Conservation (phyloP, 352 stramenopile genomes). For the Phytopythium montanum region DNA sequence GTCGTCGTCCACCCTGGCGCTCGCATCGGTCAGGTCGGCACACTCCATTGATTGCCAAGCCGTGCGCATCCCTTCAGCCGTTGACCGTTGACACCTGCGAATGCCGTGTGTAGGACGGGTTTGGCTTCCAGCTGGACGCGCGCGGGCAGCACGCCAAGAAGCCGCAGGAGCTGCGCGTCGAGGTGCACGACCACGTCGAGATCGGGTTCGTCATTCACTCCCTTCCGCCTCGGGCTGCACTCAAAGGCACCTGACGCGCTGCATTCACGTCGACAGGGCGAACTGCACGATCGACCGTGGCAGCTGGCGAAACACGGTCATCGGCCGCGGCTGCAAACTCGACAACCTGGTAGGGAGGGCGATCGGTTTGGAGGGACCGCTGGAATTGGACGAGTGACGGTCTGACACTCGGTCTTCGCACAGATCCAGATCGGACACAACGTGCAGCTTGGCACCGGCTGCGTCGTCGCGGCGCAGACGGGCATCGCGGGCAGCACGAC, state of each 20-base stretch:
- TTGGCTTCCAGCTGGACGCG: constrained; percentile 69
- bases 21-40: constrained; percentile 53
- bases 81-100: neutral
- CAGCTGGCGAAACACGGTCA: constrained; percentile 80
- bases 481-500: constrained; percentile 83
- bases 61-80: too few relatives aligned
- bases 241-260: neutral
- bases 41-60: neutral
- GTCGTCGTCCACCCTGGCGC: constrained; percentile 74
- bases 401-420: neutral
- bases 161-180: constrained; percentile 68
- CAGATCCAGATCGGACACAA: constrained; percentile 89
- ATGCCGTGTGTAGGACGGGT: constrained; percentile 46
- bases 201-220: constrained; percentile 42
- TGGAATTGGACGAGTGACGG: neutral
- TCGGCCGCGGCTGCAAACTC: constrained; percentile 72
- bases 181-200: constrained; percentile 80
- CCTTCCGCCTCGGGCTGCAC: neutral
- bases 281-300: constrained; percentile 82
- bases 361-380: neutral
- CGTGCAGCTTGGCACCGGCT: constrained; percentile 65
- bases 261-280: constrained; percentile 25
- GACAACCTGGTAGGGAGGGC: constrained; percentile 61
- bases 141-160: constrained; percentile 74
- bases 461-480: constrained; percentile 75